Evolutionary conservation across 2,329 filamentous ascomycete genomes (phyloP), one percentile per base, ranked within the genome.

Genomic region (Penicillium janthinellum): DNA sequence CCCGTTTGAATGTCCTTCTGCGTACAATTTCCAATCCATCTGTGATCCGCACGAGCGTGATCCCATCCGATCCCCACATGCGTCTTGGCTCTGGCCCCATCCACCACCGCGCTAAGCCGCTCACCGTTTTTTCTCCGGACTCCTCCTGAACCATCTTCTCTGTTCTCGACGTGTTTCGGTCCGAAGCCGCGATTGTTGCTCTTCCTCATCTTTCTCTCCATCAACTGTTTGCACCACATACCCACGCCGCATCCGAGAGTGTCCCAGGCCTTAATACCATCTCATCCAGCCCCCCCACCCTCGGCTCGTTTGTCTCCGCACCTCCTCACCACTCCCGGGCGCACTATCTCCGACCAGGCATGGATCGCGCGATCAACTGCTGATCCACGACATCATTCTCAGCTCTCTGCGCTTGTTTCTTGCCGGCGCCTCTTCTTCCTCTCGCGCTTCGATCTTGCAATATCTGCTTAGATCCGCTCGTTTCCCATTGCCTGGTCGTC

Each of bases 71-170:
- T 59, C 62, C 60, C 64, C 65, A 62, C 62, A 66, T 66, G 64
- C 64, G 47, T 49, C 51, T 38, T 41, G 25, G 51, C 50, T 56
- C 54, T 48, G 38, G 59, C 60, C 66, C 63, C 64, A 61, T 62
- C 58, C 39, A 44, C 42, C 42, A 45, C 45, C 45, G 61, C 66
- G 60, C 66, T 67, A 66, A 62, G 52, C 50, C 65, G 53, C 65
- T 66, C 64, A 67, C 64, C 65, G 65, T 66, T 65, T 65, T 64
- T 66, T 64, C 62, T 62, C 63, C 59, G 54, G 25, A 51, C 54
- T 54, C 35, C 56, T 47, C 47, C 42, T 49, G 48, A 54, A 47
- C 52, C 61, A 54, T 54, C 54, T 58, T 44, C 50, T 45, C n/a
- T 56, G 42, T 53, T 58, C 15, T 54, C 25, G 41, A 51, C 51